Base-by-base conservation (phyloP, 1,139 yeast genomes). In the Yamadazyma oceani region DNA sequence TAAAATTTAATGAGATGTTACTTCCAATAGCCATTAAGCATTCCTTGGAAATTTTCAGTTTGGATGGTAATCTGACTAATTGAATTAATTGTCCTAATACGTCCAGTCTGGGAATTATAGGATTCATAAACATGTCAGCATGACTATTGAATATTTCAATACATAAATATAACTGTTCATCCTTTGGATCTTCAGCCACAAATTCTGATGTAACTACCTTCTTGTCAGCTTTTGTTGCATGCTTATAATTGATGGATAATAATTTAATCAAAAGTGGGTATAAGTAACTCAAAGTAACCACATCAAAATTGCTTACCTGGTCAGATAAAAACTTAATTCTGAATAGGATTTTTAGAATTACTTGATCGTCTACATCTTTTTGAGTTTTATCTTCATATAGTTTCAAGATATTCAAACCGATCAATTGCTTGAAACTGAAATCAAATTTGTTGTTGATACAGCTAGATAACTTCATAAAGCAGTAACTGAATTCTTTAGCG, bases 31-130 rank as follows among this genome's bases (percentile, higher is more conserved):
- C 73, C 38, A 82, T 68, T 55, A 92, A 77, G 50, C 95, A 84
- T 44, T 89, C 97, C 54, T 87, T 88, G 8, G 94, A 83, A 38
- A 80, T 62, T 51, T 89, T 88, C 8, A 92, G 84, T 51, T 84
- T 86, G 1, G 90, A 69, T 10, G 96, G 88, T 34, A 86, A 64
- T 25, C 77, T 71, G 75, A 92, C 72, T 43, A 89, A 69, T 3
- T 81, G 73, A 17, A 90, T 64, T 36, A 92, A 64, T 6, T 82
- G 81, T 11, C 64, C 62, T 40, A 92, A 63, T 30, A 88, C 75
- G 8, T 75, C 71, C 3, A 71, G 63, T 54, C 97, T 78, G 14
- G 96, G 95, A 37, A 88, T 78, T 1, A 75, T 60, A 0, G 73
- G 72, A 51, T 83, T 82, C 44, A 74, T 79, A 53, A 88, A 85